A percentile compares a stretch with the other conserved stretches of the same genome.
Evolutionary conservation across 495 filamentous ascomycete genomes (phyloP).

Genomic region (Recurvomyces mirabilis): DNA sequence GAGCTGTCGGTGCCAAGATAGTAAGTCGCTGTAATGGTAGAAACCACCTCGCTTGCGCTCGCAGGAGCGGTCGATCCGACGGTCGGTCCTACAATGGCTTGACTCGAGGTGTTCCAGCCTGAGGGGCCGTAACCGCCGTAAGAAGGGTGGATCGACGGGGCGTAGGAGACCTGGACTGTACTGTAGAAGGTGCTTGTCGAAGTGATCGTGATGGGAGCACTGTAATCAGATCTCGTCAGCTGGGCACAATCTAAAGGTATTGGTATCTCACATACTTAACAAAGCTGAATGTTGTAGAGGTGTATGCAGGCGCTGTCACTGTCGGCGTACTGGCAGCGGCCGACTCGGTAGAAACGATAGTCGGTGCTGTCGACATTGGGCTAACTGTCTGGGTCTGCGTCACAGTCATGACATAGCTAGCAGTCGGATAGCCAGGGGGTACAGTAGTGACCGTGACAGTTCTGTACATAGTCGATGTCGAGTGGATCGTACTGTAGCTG

Average conservation of each 20-base stretch:
- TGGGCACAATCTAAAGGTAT: too few relatives aligned
- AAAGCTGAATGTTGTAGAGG: slow-evolving; percentile 12
- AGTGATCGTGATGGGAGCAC: slow-evolving; percentile 8
- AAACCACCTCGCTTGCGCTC: background rate
- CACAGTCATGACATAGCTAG: slow-evolving; percentile 5
- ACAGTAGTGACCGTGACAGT: slow-evolving; percentile 10
- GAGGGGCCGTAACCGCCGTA: slow-evolving; percentile 2
- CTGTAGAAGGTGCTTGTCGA: slow-evolving; percentile 17
- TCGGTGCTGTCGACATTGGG: background rate
- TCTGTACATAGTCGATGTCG: slow-evolving; percentile 1
- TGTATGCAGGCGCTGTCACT: slow-evolving; percentile 10
- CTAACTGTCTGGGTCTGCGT: slow-evolving; percentile 12
- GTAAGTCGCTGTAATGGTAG: slow-evolving; percentile 9
- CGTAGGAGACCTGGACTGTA: slow-evolving; percentile 9
- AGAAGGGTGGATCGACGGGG: background rate
- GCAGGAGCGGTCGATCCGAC: background rate
- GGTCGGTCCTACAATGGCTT: background rate
- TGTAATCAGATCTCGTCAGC: too few relatives aligned
- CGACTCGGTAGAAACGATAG: slow-evolving; percentile 2
- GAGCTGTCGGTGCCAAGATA: slow-evolving; percentile 5
- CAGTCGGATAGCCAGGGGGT: background rate
- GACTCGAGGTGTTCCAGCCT: slow-evolving; percentile 9
- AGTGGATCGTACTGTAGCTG: slow-evolving; percentile 4
- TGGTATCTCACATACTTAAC: too few relatives aligned
- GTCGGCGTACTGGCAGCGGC: background rate